Base-by-base conservation (phyloP, 306 rosid species). In the Potentilla sterilis region DNA sequence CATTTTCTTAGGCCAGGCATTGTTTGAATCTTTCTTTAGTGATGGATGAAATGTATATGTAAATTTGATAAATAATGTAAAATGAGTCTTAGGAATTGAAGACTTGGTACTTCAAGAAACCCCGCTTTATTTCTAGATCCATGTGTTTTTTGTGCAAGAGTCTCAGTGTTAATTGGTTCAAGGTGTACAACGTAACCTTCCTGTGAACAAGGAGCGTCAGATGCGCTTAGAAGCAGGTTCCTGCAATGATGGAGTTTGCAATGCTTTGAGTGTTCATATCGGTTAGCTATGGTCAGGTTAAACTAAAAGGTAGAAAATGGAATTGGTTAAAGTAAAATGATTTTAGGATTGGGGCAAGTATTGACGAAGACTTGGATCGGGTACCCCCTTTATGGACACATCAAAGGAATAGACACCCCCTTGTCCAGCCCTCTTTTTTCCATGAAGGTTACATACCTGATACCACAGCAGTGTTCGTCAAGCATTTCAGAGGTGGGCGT, bases 1-100 rank as follows among this genome's bases (percentile, higher is more conserved):
- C 59, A 69, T 80, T 79, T 67, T 83, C 79, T 74, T 83, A 78
- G 89, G 84, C 44, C 72, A 81, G 81, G 78, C 83, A 78, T 83
- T 85, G 87, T 78, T 83, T 87, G 87, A 88, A 82, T 78, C 84
- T 77, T 89, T 80, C 80, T 34, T 6, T 57, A 61, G 77, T 75
- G 86, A 76, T 81, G 84, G 81, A 75, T 78, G 73, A 78, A 75
- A 59, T 80, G 86, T 82, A 84, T 77, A 80, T 84, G 81, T 81
- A 73, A 85, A 72, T 65, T 75, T 65, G 73, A 41, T 51, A 4
- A 75, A 82, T 80, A 83, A 74, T 79, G 77, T 72, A 73, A 82
- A 78, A 75, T 69, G 79, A 57, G 79, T 62, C 63, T 57, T 49
- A 77, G 83, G 59, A 80, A 72, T 77, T 48, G 81, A 55, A 37